Percentiles rank a stretch among this genome's conserved stretches.
phyloP scores from a whole-genome alignment of 495 filamentous ascomycete genomes.

The Clohesyomyces aquaticus region DNA sequence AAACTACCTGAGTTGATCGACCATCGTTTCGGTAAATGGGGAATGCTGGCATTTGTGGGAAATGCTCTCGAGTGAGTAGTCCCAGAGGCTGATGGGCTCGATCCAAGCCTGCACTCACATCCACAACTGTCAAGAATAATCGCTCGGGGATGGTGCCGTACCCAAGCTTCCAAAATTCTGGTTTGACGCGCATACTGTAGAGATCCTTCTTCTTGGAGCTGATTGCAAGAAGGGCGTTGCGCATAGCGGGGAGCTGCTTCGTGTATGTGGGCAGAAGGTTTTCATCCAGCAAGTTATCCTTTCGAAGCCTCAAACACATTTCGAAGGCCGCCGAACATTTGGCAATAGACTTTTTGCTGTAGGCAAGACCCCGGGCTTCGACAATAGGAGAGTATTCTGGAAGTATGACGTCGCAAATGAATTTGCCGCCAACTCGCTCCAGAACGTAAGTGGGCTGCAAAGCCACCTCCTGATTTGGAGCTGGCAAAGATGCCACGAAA shows the following conservation, averaged over 20 bases:
- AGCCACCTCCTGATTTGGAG: constrained; percentile 58
- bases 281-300: constrained; percentile 68
- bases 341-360: constrained; percentile 71
- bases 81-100: constrained; percentile 65
- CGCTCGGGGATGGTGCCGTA: constrained; percentile 55
- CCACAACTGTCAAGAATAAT: constrained; percentile 69
- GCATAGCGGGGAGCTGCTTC: constrained; percentile 78
- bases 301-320: constrained; percentile 71
- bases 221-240: constrained; percentile 86
- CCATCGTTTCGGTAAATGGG: constrained; percentile 69
- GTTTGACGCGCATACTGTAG: constrained; percentile 81
- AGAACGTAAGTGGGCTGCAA: constrained; percentile 66
- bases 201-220: constrained; percentile 71
- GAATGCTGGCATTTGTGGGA: constrained; percentile 71
- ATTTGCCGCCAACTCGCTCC: constrained; percentile 59
- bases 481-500: constrained; percentile 59
- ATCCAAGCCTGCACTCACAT: constrained; percentile 62
- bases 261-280: constrained; percentile 73
- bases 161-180: constrained; percentile 69
- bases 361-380: constrained; percentile 63
- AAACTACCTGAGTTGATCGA: constrained; percentile 61
- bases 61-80: constrained; percentile 68
- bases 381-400: constrained; percentile 75
- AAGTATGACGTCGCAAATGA: constrained; percentile 78
- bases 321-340: constrained; percentile 92